Evolutionary conservation across 73 alveolate genomes (phyloP), one percentile per base, ranked within the genome.

Genomic region (Paramecium sexaurelia): DNA sequence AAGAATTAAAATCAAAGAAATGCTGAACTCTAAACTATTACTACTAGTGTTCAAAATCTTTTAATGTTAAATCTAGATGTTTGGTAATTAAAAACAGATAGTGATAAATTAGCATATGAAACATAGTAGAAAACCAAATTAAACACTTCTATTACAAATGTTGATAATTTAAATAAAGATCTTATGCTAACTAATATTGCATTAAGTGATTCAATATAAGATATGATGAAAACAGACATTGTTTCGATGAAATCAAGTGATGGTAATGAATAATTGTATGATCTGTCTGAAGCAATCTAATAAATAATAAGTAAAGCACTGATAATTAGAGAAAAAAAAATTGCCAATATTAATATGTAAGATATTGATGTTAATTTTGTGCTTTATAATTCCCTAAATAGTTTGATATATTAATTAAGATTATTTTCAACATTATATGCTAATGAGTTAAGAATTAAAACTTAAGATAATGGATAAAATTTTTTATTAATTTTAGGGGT

Each of bases 351-450:
- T n/a, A 73, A 19, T 33, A 32, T 73, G 66, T 1, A 73, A 9
- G 87, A 73, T n/a, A 73, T 39, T 3, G 87, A 73, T 73, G 87
- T 73, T 6, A 36, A 9, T 17, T 73, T 73, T 73, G 87, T 73
- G 17, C 9, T 73, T 6, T 73, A 36, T 19, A 73, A 73, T 73
- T 39, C 57, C 3, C 11, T 73, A 19, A 73, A 73, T 73, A 39
- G 57, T 73, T 33, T 73, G 3, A 33, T 73, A 2, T 73, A 36
- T 73, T 36, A 73, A 73, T 33, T 73, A 7, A 73, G 87, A 36
- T 20, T 22, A 24, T 36, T 39, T 36, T 73, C 87, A 1, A 73
- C 57, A 4, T n/a, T 36, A 6, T 73, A 73, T 33, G 55, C 55
- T 3, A 36, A 33, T 33, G 87, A 39, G 8, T 73, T 73, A 17